Evolutionary conservation across 2,329 filamentous ascomycete species (phyloP), one percentile per base, ranked within the genome.

Genomic region (Apiospora phragmitis): DNA sequence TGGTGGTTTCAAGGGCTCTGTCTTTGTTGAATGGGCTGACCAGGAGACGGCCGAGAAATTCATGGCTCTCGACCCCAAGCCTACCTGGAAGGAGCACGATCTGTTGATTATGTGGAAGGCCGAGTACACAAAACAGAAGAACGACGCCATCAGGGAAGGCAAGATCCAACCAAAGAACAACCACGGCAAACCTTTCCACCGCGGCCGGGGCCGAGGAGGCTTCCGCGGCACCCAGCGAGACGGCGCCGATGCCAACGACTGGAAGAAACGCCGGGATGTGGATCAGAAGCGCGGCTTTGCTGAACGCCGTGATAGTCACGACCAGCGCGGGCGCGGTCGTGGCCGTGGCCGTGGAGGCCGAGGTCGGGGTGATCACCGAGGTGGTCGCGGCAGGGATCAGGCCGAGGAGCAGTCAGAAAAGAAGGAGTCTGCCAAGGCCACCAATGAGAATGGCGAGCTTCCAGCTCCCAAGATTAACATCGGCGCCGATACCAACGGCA

Each of bases 1-100:
- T 72, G 91, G 90, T 77, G 84, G 88, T 68, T 99, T 98, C 91
- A 99, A 99, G 88, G 94, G 95, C 76, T 97, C 94, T 75, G 94
- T 97, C 71, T 98, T 98, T 79, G 94, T 97, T 74, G 95, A 98
- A 82, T 99, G 98, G 81, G 87, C 89, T 73, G 89, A 89, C 67
- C 92, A 94, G 78, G 93, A 97, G 75, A 88, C 90, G 29, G 91
- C 93, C 77, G 88, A 94, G 80, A 90, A 90, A 71, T 99, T 99
- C 83, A 84, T 98, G 72, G 90, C 85, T 18, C 84, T 94, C 51
- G 92, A 97, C 69, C 91, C 93, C 26, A 91, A 92, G 81, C 96
- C 96, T 71, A 89, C 91, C 80, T 99, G 91, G 90, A 91, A 97
- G 81, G 94, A 88, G 68, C 87, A 93, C 75, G 91, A 94, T 43